Base-by-base conservation (phyloP, 352 stramenopile species). In the Salisapilia sapeloensis region DNA sequence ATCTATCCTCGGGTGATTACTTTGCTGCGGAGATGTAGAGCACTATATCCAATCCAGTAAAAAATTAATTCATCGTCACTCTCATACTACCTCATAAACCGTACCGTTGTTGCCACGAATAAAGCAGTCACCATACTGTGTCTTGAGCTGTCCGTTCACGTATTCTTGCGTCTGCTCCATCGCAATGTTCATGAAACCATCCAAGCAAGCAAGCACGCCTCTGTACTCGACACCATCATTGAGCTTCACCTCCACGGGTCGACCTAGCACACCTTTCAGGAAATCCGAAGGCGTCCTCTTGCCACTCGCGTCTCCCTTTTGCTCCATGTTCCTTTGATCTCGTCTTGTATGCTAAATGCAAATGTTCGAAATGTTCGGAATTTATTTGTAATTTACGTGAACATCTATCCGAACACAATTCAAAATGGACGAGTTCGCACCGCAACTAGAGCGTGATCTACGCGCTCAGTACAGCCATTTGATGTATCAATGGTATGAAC, bases 121-220 rank as follows among this genome's bases (percentile, higher is more conserved):
- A 51, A 99, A 99, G 69, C 94, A 98, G 63, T 99, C 96, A 34
- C 95, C 95, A 67, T 99, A 99, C 53, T 98, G 96, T 17, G 85
- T 79, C 59, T 97, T 98, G 36, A 99, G 76, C 60, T 99, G 90
- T 7, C 94, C 96, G 66, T 99, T 96, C 23, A 97, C 76, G 60
- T 97, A 99, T 63, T 99, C 96, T 50, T 99, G 94, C 35, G 95
- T 98, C 63, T 99, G 95, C 61, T 99, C 96, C 93, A 99, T 97
- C 22, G 95, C 96, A 65, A 99, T 99, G 69, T 99, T 99, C 93
- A 99, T 97, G 62, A 98, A 99, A 22, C 96, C 95, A 71, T 99
- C 96, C 24, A 99, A 75, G 53, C 94, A 99, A 12, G 92, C 94
- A 30, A 99, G 63, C 18, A 99, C 83, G 46, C 94, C 93, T 48